These are phyloP conservation scores for Hapsidospora chrysogenum DNA, from an alignment of 495 filamentous ascomycete genomes.

Conservation along the genomic window DNA sequence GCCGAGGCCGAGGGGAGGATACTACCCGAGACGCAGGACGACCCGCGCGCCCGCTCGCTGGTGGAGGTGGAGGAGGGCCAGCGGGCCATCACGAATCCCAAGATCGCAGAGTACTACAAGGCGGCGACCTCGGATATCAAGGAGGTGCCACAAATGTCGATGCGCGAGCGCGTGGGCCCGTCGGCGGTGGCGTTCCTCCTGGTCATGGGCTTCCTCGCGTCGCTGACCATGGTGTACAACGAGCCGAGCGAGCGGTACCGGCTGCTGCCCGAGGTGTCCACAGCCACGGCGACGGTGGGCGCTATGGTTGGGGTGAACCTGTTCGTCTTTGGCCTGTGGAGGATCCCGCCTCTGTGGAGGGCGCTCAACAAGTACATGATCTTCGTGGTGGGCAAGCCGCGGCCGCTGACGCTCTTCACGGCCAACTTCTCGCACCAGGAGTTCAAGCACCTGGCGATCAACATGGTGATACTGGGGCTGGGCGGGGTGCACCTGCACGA, in stretches of 20 bases:
- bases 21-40: conserved; percentile 33
- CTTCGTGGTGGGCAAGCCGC: conserved; percentile 49
- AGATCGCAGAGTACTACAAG: conserved; percentile 17
- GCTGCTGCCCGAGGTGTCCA: conserved; percentile 57
- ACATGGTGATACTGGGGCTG: conserved; percentile 45
- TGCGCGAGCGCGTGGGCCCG: conserved; percentile 46
- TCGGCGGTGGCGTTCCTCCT: conserved; percentile 38
- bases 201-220: conserved; percentile 30
- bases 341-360: conserved; percentile 50
- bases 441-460: conserved; percentile 45
- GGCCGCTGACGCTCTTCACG: conserved; percentile 45
- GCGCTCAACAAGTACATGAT: conserved; percentile 68
- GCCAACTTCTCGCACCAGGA: conserved; percentile 67
- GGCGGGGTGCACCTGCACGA: conserved; percentile 50
- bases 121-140: conserved; percentile 22
- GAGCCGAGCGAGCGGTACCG: conserved; percentile 40
- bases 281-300: conserved; percentile 60
- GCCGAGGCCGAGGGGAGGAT: conserved; percentile 31
- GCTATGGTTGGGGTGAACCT: conserved; percentile 50
- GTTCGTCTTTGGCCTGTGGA: conserved; percentile 46
- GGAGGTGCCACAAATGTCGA: conserved; percentile 28
- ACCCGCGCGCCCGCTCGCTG: conserved; percentile 21
- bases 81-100: conserved; percentile 15
- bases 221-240: conserved; percentile 43
- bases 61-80: conserved; percentile 17